Conservation (phyloP, 2,329 filamentous ascomycete species). For the Fusarium chuoi region DNA sequence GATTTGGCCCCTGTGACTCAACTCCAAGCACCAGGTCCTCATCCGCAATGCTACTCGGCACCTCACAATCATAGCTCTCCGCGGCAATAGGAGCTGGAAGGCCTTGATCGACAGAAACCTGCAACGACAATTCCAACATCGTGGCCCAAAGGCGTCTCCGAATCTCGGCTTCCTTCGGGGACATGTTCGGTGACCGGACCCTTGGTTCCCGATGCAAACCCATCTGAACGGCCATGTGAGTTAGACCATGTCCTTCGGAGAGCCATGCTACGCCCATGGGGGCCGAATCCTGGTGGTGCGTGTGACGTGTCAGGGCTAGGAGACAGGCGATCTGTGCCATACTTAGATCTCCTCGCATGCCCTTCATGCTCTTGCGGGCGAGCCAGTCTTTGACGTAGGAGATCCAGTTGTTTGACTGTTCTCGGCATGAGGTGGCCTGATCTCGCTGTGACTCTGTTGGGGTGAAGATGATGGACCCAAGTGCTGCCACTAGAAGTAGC, state of each 20-base stretch:
- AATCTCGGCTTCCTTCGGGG: background rate
- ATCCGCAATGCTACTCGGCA: background rate
- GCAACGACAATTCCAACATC: background rate
- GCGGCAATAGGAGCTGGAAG: background rate
- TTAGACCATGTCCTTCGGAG: background rate
- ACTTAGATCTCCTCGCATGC: background rate
- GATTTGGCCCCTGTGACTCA: background rate
- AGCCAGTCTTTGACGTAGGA: background rate
- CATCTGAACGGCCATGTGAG: background rate
- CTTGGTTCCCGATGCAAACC: background rate
- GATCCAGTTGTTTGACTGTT: background rate
- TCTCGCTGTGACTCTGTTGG: background rate
- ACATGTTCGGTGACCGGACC: background rate
- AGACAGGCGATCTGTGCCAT: conserved; percentile 3
- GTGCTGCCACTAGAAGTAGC: background rate
- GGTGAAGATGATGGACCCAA: background rate
- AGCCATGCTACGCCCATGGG: background rate
- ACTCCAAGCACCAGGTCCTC: background rate
- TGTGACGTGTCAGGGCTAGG: background rate
- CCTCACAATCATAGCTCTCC: background rate
- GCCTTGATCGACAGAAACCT: background rate
- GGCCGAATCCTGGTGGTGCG: background rate
- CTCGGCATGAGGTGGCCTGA: background rate
- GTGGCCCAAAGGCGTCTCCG: background rate
- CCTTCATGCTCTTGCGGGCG: background rate